Conservation (phyloP, 192 early-diverging fungal genomes). For the Coemansia sp. region DNA sequence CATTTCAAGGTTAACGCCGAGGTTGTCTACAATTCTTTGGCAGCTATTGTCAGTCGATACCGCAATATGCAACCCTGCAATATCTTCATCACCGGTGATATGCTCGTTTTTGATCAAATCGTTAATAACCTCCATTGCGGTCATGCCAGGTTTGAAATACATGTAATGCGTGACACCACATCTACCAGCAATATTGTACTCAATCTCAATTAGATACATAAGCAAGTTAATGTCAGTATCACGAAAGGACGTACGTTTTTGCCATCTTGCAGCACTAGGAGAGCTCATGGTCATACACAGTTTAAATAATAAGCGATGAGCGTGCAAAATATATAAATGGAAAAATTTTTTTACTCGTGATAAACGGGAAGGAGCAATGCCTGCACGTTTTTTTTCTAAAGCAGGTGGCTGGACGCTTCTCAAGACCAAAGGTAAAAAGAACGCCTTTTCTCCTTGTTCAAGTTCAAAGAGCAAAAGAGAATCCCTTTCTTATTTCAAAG, state of each 20-base stretch:
- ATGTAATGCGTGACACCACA: background rate
- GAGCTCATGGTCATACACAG: background rate
- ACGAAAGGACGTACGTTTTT: background rate
- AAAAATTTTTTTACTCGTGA: background rate
- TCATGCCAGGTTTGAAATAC: slow-evolving; percentile 6
- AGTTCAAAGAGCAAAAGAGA: background rate
- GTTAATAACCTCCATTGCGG: background rate
- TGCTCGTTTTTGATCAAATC: background rate
- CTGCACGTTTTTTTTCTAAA: background rate
- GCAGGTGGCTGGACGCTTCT: background rate
- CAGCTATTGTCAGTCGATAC: background rate
- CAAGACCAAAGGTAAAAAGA: background rate
- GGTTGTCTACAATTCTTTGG: background rate
- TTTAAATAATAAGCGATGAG: background rate
- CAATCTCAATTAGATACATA: background rate
- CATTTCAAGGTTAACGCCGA: background rate
- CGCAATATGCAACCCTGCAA: background rate
- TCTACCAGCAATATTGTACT: background rate
- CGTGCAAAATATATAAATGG: background rate
- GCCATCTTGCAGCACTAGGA: background rate
- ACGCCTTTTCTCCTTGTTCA: background rate
- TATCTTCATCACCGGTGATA: background rate
- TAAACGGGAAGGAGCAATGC: background rate
- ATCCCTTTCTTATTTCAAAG: background rate
- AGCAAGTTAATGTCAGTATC: background rate